Conservation (phyloP, 139 green algal species). For the Volvox reticuliferus region DNA sequence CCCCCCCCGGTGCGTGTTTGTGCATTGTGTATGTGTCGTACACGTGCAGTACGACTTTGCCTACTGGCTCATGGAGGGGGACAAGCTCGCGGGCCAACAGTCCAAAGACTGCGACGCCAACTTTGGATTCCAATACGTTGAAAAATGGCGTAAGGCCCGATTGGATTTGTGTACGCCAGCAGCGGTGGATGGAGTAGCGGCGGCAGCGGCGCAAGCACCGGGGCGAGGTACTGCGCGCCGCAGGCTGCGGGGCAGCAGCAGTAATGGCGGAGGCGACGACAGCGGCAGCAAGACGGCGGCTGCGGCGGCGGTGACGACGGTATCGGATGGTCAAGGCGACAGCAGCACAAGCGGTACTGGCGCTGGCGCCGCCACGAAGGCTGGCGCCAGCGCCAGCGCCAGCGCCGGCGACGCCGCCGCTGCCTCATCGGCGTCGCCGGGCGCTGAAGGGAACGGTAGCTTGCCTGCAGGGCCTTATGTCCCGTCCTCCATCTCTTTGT, state of each 20-base stretch:
- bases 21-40: not conserved
- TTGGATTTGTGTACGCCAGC: not conserved
- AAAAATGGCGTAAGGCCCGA: constrained; percentile 1
- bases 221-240: not conserved
- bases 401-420: not conserved
- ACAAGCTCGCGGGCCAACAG: not conserved
- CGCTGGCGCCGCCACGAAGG: not conserved
- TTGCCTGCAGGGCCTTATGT: too few relatives aligned
- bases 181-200: not conserved
- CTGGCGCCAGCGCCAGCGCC: not conserved
- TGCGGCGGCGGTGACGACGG: not conserved
- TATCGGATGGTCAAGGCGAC: not conserved
- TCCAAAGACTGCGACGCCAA: not conserved
- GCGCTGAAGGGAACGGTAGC: too few relatives aligned
- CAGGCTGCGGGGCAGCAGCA: not conserved
- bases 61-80: constrained; percentile 9
- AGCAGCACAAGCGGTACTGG: not conserved
- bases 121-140: not conserved
- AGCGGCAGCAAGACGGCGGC: not conserved
- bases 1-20: not conserved
- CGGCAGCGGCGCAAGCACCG: not conserved
- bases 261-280: not conserved
- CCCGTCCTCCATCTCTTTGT: not conserved
- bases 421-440: not conserved
- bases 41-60: constrained; percentile 15